Conservation (phyloP, 768 basidiomycete species). For the Agrocybe pediades region DNA sequence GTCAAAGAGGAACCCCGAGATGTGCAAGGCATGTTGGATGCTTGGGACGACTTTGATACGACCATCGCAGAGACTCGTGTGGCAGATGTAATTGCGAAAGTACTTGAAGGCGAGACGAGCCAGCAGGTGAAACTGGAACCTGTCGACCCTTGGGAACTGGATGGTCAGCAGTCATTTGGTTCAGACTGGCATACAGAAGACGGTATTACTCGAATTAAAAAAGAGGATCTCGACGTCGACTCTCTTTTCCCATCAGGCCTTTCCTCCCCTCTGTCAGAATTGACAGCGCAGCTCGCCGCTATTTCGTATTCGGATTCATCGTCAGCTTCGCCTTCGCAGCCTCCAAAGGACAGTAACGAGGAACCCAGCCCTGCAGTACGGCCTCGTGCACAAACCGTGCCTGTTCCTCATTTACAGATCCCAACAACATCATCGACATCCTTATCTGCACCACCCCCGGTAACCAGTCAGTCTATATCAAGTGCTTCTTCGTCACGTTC, state of each 20-base stretch:
- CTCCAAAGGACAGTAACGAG: not conserved
- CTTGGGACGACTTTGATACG: slow-evolving; percentile 67
- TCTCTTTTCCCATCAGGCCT: slow-evolving; percentile 31
- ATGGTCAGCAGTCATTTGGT: slow-evolving; percentile 23
- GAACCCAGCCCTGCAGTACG: slow-evolving; percentile 27
- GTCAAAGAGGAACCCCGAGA: slow-evolving; percentile 67
- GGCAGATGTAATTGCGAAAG: slow-evolving; percentile 42
- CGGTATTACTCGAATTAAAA: slow-evolving; percentile 37
- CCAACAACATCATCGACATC: not conserved
- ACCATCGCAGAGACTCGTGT: slow-evolving; percentile 38
- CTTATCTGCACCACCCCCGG: slow-evolving; percentile 12
- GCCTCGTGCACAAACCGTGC: slow-evolving; percentile 42
- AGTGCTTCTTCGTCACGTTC: slow-evolving; percentile 14
- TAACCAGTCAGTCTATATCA: slow-evolving; percentile 20
- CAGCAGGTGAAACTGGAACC: slow-evolving; percentile 45
- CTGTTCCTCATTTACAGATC: slow-evolving; percentile 16
- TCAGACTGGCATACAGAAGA: slow-evolving; percentile 35
- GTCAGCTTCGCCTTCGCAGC: slow-evolving; percentile 16
- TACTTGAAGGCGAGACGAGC: slow-evolving; percentile 29
- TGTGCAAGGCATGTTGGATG: slow-evolving; percentile 64
- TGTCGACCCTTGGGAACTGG: slow-evolving; percentile 48
- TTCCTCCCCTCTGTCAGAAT: slow-evolving; percentile 30
- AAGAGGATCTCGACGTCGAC: slow-evolving; percentile 48
- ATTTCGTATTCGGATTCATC: slow-evolving; percentile 27
- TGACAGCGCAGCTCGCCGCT: slow-evolving; percentile 27